These are phyloP conservation scores for Ophiostoma himal-ulmi DNA, from an alignment of 2,329 filamentous ascomycete genomes.

Conservation along the genomic window DNA sequence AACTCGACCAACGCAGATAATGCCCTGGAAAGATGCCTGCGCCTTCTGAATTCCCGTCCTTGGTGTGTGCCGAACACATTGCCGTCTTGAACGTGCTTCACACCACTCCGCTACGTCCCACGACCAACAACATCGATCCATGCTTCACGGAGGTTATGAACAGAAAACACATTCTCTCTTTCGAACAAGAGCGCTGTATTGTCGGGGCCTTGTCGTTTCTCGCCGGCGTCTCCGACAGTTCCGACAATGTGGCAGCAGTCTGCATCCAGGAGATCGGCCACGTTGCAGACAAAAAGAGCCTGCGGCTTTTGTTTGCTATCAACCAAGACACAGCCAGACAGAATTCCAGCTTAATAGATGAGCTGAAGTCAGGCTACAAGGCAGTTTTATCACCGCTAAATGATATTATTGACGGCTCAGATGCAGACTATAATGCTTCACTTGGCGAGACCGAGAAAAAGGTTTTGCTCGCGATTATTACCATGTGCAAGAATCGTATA, in stretches of 20 bases:
- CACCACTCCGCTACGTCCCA: not conserved
- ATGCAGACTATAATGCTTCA: not conserved
- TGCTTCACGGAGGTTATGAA: not conserved
- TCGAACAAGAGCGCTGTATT: not conserved
- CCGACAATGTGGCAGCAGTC: not conserved
- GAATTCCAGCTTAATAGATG: not conserved
- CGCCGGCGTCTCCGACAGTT: not conserved
- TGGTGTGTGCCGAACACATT: slow-evolving; percentile 1
- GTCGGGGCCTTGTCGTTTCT: not conserved
- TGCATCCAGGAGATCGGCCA: not conserved
- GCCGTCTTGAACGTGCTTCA: not conserved
- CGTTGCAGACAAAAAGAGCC: not conserved
- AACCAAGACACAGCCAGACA: not conserved
- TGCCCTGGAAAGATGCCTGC: not conserved
- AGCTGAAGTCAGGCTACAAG: not conserved
- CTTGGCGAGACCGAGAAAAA: not conserved
- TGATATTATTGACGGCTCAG: not conserved
- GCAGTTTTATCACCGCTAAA: not conserved
- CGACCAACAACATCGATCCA: not conserved
- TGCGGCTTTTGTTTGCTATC: not conserved
- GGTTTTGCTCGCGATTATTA: not conserved
- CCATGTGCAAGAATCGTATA: not conserved
- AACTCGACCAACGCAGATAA: not conserved
- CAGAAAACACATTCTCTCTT: not conserved
- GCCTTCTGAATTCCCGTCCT: not conserved